A percentile compares a stretch with the other conserved stretches of the same genome.
phyloP scores from a whole-genome alignment of 2,329 filamentous ascomycete genomes.

The Ophiostoma ips region DNA sequence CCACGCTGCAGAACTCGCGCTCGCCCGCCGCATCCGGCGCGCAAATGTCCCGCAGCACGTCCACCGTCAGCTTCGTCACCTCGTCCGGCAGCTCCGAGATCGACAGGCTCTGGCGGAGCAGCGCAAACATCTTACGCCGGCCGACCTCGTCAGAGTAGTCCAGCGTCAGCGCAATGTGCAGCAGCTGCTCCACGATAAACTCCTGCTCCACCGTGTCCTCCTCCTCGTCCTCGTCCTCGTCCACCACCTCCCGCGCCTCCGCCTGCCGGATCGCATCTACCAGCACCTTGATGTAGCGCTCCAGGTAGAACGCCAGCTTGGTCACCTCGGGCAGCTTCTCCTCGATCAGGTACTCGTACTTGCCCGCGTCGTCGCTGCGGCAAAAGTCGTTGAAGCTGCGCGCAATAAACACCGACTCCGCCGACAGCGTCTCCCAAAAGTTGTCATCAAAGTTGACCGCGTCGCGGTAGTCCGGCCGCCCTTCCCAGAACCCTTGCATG shows the following conservation, averaged over 20 bases:
- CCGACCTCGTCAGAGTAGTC: constrained; percentile 98
- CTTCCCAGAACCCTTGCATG: constrained; percentile 94
- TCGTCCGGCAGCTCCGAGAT: constrained; percentile 83
- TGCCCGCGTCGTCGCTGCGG: constrained; percentile 56
- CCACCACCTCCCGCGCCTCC: constrained; percentile 38
- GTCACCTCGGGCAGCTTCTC: constrained; percentile 94
- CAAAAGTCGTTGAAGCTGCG: constrained; percentile 94
- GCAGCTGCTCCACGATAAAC: constrained; percentile 88
- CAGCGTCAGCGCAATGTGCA: constrained; percentile 80
- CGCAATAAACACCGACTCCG: constrained; percentile 79
- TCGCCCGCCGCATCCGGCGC: constrained; percentile 60
- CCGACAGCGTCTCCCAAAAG: constrained; percentile 69
- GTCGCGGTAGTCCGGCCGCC: constrained; percentile 69
- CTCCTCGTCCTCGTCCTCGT: constrained; percentile 55
- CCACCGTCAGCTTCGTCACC: constrained; percentile 74
- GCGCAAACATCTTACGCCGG: constrained; percentile 84
- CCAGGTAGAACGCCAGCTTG: constrained; percentile 73
- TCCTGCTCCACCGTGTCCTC: constrained; percentile 82
- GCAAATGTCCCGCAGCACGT: constrained; percentile 72
- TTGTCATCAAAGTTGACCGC: constrained; percentile 56
- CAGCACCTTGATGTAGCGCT: constrained; percentile 61
- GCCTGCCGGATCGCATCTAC: constrained; percentile 48
- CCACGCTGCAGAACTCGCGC: constrained; percentile 68
- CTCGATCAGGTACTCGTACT: constrained; percentile 63
- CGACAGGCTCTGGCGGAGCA: constrained; percentile 74